Percentiles rank a stretch among this genome's conserved stretches.
phyloP scores from a whole-genome alignment of 2,329 filamentous ascomycete genomes.

The Aplosporella prunicola region DNA sequence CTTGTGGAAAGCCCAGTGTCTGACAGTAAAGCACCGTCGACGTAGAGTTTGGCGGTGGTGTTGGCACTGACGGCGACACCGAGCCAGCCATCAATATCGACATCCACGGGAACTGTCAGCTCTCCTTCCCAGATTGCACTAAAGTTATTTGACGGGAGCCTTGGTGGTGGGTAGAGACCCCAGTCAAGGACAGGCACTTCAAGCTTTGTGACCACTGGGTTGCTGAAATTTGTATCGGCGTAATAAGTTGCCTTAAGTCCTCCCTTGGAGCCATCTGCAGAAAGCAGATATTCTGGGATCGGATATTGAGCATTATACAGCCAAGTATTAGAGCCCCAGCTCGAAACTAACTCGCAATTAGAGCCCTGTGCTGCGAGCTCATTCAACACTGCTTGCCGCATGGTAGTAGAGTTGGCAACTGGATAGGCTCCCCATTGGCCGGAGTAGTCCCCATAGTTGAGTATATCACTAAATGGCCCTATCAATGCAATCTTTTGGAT shows the following conservation, averaged over 20 bases:
- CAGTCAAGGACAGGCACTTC: conserved; percentile 36
- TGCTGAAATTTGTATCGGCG: conserved; percentile 30
- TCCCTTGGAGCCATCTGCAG: conserved; percentile 25
- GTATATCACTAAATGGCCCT: conserved; percentile 33
- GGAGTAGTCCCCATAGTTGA: conserved; percentile 39
- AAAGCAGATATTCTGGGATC: conserved; percentile 35
- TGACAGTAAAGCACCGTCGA: conserved; percentile 26
- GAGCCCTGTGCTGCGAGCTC: conserved; percentile 15
- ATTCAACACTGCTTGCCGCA: conserved; percentile 31
- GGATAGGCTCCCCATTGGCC: conserved; percentile 35
- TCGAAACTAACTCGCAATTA: conserved; percentile 27
- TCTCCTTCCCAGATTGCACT: conserved; percentile 36
- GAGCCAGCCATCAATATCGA: conserved; percentile 32
- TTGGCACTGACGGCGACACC: conserved; percentile 35
- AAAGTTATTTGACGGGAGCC: conserved; percentile 37
- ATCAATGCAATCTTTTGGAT: conserved; percentile 31
- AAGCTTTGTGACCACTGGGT: conserved; percentile 20
- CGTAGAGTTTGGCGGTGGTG: conserved; percentile 31
- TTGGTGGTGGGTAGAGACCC: conserved; percentile 36
- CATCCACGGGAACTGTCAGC: conserved; percentile 30
- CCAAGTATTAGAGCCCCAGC: conserved; percentile 38
- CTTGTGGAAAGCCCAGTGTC: conserved; percentile 17
- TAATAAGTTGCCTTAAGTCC: conserved; percentile 35
- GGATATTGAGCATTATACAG: conserved; percentile 37
- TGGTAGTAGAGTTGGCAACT: conserved; percentile 29